These are phyloP conservation scores for Gaeumannomyces sp. DNA, from an alignment of 2,329 filamentous ascomycete genomes.

Conservation along the genomic window DNA sequence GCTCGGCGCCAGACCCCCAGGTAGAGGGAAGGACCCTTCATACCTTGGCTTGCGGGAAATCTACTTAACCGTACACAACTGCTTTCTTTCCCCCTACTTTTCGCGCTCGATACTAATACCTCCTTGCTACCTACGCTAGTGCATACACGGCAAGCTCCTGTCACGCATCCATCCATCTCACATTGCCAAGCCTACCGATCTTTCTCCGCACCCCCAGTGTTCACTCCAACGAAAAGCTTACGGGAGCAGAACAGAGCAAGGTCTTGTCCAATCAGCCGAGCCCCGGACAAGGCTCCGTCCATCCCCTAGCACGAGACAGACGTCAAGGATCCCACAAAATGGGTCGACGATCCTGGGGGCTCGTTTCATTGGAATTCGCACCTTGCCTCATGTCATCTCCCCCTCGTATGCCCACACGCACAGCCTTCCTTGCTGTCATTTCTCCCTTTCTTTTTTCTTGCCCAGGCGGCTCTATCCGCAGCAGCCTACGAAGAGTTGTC, in stretches of 20 bases:
- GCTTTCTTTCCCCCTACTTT: neutral
- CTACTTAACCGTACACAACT: neutral
- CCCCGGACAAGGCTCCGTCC: neutral
- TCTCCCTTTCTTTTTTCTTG: neutral
- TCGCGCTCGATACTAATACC: too few relatives aligned
- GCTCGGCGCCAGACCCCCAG: too few relatives aligned
- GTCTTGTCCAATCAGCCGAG: neutral
- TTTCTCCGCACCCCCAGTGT: neutral
- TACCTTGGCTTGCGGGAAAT: neutral
- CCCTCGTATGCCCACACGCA: neutral
- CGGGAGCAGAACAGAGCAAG: too few relatives aligned
- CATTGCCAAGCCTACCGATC: neutral
- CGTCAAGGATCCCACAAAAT: neutral
- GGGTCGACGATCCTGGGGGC: too few relatives aligned
- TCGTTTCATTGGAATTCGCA: too few relatives aligned
- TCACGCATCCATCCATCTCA: neutral
- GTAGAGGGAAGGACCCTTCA: neutral
- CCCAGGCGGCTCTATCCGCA: neutral
- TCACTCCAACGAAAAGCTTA: too few relatives aligned
- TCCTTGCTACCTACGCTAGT: neutral
- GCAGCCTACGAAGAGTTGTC: neutral
- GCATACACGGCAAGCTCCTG: too few relatives aligned
- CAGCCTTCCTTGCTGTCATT: neutral
- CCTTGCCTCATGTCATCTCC: neutral
- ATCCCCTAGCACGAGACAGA: neutral